Base-by-base conservation (phyloP, 768 basidiomycete species). In the Podaxis sp. region DNA sequence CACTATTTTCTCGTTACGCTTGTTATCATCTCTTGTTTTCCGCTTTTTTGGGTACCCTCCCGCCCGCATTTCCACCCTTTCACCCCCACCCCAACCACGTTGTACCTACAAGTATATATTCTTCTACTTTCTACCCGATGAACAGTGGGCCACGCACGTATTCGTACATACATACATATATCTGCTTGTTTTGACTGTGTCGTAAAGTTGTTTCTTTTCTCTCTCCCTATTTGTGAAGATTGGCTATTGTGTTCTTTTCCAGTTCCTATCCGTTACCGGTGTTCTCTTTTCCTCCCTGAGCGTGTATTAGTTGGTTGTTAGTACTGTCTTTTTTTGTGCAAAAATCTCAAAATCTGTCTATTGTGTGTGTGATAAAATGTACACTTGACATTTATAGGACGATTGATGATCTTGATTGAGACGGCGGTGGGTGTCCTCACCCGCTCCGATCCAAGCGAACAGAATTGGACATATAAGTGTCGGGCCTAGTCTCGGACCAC, bases 191-290 rank as follows among this genome's bases (percentile, higher is more conserved):
- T 55, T 62, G 61, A 62, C 55, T 62, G 57, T 57, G 55, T 52
- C 53, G 47, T 59, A 61, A 60, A 46, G 41, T 52, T 66, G 50
- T 36, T 41, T 41, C 24, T 54, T 58, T 64, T 57, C 8, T 62
- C 62, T 69, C 66, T 60, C 53, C 46, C 64, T 63, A 62, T 61
- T 52, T 64, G 61, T 62, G 50, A 57, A 47, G 56, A 63, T 22
- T 64, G 41, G 63, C 60, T 63, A 61, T 56, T 61, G 53, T 59
- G 22, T 47, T 46, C 40, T 61, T 64, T 55, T 37, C 43, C 38
- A 24, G 27, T 52, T 56, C 64, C 66, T 60, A 64, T 64, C 43
- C 62, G 52, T 40, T 65, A 50, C 64, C 61, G 57, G 61, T 62
- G 57, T 25, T 59, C 33, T 61, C 46, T 60, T 60, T 59, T 51